Percentiles rank a stretch among this genome's conserved stretches.
phyloP scores from a whole-genome alignment of 495 filamentous ascomycete genomes.

The Elaphomyces granulatus region DNA sequence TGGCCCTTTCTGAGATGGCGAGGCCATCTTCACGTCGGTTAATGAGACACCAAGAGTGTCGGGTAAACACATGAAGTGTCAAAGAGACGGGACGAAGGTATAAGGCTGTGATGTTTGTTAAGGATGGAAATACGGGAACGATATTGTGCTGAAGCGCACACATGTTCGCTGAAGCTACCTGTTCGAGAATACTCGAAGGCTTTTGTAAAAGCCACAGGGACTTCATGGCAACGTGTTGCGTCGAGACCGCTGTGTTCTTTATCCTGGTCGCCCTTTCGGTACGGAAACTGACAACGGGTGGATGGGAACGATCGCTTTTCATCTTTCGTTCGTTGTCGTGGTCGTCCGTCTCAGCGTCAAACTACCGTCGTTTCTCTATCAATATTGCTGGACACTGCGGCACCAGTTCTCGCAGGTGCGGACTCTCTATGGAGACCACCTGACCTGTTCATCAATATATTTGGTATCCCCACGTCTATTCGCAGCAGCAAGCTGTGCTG shows the following conservation, averaged over 20 bases:
- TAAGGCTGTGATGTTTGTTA: too few relatives aligned
- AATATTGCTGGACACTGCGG: slow-evolving; percentile 82
- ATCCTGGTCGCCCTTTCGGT: slow-evolving; percentile 78
- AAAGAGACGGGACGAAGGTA: too few relatives aligned
- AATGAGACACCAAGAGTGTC: too few relatives aligned
- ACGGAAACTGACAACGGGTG: slow-evolving; percentile 43
- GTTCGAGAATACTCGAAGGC: too few relatives aligned
- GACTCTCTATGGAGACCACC: slow-evolving; percentile 86
- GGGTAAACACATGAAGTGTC: too few relatives aligned
- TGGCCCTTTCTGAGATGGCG: too few relatives aligned
- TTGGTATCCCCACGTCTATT: slow-evolving; percentile 79
- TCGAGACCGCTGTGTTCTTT: slow-evolving; percentile 88
- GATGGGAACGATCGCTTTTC: slow-evolving; percentile 44
- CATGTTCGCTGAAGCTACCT: too few relatives aligned
- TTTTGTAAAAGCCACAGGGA: too few relatives aligned
- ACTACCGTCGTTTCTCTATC: slow-evolving; percentile 69
- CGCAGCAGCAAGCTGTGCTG: slow-evolving; percentile 74
- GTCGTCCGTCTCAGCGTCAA: slow-evolving; percentile 86
- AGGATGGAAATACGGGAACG: too few relatives aligned
- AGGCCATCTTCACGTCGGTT: too few relatives aligned
- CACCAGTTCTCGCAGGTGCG: slow-evolving; percentile 81
- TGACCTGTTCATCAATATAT: slow-evolving; percentile 77
- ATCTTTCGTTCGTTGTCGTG: slow-evolving; percentile 73
- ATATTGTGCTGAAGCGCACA: too few relatives aligned
- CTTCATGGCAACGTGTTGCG: too few relatives aligned